Base-by-base conservation (phyloP, 2,329 filamentous ascomycete species). In the Aspergillus sp. region DNA sequence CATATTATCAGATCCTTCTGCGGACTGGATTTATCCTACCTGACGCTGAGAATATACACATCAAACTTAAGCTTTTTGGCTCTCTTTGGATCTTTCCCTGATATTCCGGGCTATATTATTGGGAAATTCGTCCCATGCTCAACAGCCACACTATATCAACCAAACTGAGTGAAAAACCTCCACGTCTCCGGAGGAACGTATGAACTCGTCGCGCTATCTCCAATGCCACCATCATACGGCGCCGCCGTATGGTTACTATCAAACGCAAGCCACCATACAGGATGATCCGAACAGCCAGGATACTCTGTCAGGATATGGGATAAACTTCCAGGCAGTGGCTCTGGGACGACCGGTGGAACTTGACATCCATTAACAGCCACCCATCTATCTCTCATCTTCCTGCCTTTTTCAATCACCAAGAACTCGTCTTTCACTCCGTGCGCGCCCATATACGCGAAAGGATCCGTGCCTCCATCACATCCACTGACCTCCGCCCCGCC, bases 261-360 rank as follows among this genome's bases (percentile, higher is more conserved):
- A 54, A 54, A 54, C 12, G 36, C 32, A 54, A 54, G 20, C 52
- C 52, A 54, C 22, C 45, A 42, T 10, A 54, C 52, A 1, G 52
- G 52, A 24, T 54, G 36, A 9, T 42, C 36, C 6, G 32, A 11
- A 14, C 52, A 54, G 22, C 22, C 22, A 16, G 52, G 7, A 20
- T 54, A 54, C 7, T 46, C 52, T 5, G 36, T 45, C 20, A 46
- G 20, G 1, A 22, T 31, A 46, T 54, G 52, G 32, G 52, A 26
- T 6, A 20, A 18, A 54, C 36, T 54, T 16, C 52, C 52, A 14
- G 32, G 18, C 6, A 12, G 22, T 9, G 52, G 52, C 36, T 54
- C 52, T 11, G 20, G 18, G 14, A 42, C 6, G 16, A 7, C 6
- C 36, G 16, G 16, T 4, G 52, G 52, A 16, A 7, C 29, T 36